Evolutionary conservation across 2,329 filamentous ascomycete species (phyloP).

Genomic region (Rutstroemia sydowiana): DNA sequence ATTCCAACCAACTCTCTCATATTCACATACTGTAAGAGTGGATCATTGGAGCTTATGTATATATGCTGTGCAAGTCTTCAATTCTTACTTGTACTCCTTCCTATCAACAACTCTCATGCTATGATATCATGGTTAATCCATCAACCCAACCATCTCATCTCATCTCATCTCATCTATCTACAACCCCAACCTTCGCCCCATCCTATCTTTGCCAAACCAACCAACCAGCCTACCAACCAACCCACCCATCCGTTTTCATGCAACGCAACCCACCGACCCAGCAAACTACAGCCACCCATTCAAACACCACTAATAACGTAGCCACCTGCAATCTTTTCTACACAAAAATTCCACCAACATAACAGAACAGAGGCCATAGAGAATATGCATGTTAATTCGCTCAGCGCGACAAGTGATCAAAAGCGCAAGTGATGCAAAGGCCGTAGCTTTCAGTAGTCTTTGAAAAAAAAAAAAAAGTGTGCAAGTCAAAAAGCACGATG

Average conservation of each 20-base stretch:
- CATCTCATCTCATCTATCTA: constrained; percentile 1
- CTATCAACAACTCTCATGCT: too few species aligned
- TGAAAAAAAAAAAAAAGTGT: neutral
- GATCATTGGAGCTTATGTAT: too few species aligned
- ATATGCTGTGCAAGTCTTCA: too few species aligned
- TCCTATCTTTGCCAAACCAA: neutral
- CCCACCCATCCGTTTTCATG: too few species aligned
- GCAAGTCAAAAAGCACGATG: neutral
- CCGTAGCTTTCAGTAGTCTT: neutral
- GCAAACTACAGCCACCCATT: neutral
- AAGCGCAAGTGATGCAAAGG: neutral
- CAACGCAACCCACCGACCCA: neutral
- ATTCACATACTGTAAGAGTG: too few species aligned
- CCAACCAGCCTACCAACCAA: neutral
- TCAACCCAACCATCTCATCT: too few species aligned
- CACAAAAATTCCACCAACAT: neutral
- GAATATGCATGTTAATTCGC: neutral
- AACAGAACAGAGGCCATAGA: neutral
- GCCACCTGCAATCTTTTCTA: neutral
- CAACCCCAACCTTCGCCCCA: neutral
- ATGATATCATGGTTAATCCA: too few species aligned
- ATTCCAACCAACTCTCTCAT: too few species aligned
- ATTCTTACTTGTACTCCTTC: too few species aligned
- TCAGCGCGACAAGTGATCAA: neutral
- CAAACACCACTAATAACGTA: neutral